Conservation (phyloP, 306 rosid species). For the Castanea crenata region DNA sequence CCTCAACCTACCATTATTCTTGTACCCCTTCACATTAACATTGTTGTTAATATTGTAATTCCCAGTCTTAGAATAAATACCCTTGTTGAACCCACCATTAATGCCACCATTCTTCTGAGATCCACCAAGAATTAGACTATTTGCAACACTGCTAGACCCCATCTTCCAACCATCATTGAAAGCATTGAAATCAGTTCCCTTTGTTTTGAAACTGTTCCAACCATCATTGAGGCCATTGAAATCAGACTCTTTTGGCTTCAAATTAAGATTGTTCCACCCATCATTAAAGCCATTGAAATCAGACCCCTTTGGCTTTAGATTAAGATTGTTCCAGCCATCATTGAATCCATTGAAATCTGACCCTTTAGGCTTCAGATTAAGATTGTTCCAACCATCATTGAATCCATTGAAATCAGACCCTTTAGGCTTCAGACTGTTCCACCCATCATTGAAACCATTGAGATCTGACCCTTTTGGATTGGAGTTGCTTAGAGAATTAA, state of each 20-base stretch:
- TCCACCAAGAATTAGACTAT: slow-evolving; percentile 28
- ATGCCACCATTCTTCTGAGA: slow-evolving; percentile 36
- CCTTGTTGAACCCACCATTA: slow-evolving; percentile 71
- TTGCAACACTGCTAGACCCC: not conserved
- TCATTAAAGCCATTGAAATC: not conserved
- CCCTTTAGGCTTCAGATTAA: slow-evolving; percentile 25
- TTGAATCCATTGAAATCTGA: slow-evolving; percentile 8
- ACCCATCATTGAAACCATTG: slow-evolving; percentile 29
- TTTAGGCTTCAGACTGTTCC: not conserved
- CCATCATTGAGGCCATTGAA: slow-evolving; percentile 27
- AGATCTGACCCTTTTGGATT: slow-evolving; percentile 39
- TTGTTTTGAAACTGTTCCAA: slow-evolving; percentile 26
- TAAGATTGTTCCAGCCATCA: slow-evolving; percentile 9
- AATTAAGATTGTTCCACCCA: slow-evolving; percentile 5
- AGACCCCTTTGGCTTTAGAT: not conserved
- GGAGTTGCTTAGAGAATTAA: slow-evolving; percentile 27
- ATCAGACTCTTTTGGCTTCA: slow-evolving; percentile 35
- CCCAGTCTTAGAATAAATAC: slow-evolving; percentile 64
- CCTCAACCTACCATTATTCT: slow-evolving; percentile 42
- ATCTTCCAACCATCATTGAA: slow-evolving; percentile 48
- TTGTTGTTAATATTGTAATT: slow-evolving; percentile 28
- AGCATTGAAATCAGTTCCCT: slow-evolving; percentile 20
- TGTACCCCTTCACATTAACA: slow-evolving; percentile 44
- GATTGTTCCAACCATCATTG: slow-evolving; percentile 14
- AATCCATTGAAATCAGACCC: not conserved